Percentiles rank a stretch among this genome's conserved stretches.
phyloP scores from a whole-genome alignment of 1,284 basidiomycete species.

The Neonothopanus nambi region DNA sequence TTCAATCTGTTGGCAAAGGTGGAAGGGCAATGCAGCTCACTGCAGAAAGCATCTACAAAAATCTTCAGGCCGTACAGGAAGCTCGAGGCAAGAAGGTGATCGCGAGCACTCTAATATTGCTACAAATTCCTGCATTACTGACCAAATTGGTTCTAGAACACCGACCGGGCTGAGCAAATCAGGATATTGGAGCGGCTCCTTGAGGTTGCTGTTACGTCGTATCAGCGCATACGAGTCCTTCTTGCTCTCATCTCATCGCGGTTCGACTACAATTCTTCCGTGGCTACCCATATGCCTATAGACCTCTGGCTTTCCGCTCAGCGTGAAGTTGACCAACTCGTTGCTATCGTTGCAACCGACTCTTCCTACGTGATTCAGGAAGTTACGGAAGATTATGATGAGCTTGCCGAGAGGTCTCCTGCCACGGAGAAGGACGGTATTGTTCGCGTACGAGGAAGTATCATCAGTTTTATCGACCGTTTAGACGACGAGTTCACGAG shows the following conservation, averaged over 20 bases:
- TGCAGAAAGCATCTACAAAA: conserved; percentile 91
- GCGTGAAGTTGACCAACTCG: conserved; percentile 85
- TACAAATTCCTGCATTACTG: neutral
- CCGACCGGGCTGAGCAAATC: conserved; percentile 94
- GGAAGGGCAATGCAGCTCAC: conserved; percentile 86
- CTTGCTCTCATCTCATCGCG: conserved; percentile 93
- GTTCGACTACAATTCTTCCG: conserved; percentile 95
- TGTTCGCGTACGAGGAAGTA: conserved; percentile 85
- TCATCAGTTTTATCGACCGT: conserved; percentile 94
- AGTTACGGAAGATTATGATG: conserved; percentile 91
- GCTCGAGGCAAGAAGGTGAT: conserved; percentile 93
- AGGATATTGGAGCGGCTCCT: conserved; percentile 88
- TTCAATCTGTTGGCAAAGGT: conserved; percentile 91
- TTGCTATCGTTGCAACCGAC: conserved; percentile 76
- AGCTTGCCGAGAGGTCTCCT: conserved; percentile 84
- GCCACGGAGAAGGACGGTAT: conserved; percentile 65
- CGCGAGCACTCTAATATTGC: neutral
- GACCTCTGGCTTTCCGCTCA: conserved; percentile 92
- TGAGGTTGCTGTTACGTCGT: conserved; percentile 83
- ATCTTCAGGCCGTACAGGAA: conserved; percentile 89
- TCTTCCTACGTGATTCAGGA: conserved; percentile 84
- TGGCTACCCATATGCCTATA: conserved; percentile 86
- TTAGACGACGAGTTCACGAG: conserved; percentile 99
- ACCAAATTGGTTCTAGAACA: conserved; percentile 63
- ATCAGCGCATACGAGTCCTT: conserved; percentile 93